Evolutionary conservation across 257 asterid genomes (phyloP), one percentile per base, ranked within the genome.

Genomic region (Penstemon davidsonii): DNA sequence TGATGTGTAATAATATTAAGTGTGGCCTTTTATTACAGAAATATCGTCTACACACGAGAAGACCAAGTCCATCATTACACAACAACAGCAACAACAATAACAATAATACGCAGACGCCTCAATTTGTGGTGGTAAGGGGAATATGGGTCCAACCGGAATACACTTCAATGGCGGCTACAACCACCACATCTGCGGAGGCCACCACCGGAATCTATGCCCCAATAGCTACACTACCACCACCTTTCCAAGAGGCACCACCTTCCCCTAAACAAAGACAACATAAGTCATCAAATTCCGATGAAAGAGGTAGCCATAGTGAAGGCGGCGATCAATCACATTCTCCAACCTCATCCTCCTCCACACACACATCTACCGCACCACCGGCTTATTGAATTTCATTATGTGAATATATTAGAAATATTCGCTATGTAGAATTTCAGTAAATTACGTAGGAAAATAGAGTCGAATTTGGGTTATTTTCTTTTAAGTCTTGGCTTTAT

Each of bases 41-140:
- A 76, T 89, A 85, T 57, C 83, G 96, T 0, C 39, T 89, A 46
- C 96, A 89, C 67, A 80, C 85, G 0, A 82, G 90, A 66, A 83
- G 96, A 37, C 88, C 92, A 3, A 82, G 75, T 65, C 67, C 78
- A 15, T 73, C 87, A 3, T 75, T 72, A 8, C 87, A 81, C 76
- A 79, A 68, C 81, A 82, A 62, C 61, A 65, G 9, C 8, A 74
- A 38, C 74, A 66, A 69, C 33, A 82, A 11, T 13, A 60, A 4
- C 64, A 74, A 38, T 72, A 66, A 69, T 54, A 53, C 76, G 49
- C 87, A 76, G 50, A 25, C 78, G 6, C 85, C 95, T 11, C 94
- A 81, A 18, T 86, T 88, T 71, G 89, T 88, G 60, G 96, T 88
- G 75, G 96, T 86, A 36, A 83, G 96, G 39, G 90, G 92, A 53